Percentiles rank a stretch among this genome's conserved stretches.
Evolutionary conservation across 257 asterid species (phyloP).

Genomic region (Asclepias syriaca): DNA sequence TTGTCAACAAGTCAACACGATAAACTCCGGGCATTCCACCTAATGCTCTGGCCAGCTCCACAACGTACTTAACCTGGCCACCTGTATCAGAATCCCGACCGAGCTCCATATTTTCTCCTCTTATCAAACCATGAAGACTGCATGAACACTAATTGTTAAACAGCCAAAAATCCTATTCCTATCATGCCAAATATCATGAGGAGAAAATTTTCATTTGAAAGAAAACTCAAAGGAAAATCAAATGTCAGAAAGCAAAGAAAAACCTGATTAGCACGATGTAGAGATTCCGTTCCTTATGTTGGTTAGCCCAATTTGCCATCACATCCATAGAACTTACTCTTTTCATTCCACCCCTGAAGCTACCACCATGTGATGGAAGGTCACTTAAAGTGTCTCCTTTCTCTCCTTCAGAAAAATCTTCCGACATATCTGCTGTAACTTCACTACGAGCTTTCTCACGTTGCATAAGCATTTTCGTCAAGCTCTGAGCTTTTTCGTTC

Average conservation of each 20-base stretch:
- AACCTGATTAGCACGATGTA: slow-evolving; percentile 69
- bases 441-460: slow-evolving; percentile 68
- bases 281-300: slow-evolving; percentile 44
- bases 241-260: neutral
- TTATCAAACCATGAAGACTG: slow-evolving; percentile 73
- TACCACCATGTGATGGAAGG: slow-evolving; percentile 32
- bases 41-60: slow-evolving; percentile 75
- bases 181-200: neutral
- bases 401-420: slow-evolving; percentile 73
- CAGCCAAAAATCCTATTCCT: neutral
- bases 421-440: slow-evolving; percentile 73
- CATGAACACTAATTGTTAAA: neutral
- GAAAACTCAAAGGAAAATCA: neutral
- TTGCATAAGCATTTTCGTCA: slow-evolving; percentile 34
- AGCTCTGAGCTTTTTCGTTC: slow-evolving; percentile 56
- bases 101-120: slow-evolving; percentile 84
- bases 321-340: slow-evolving; percentile 49
- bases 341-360: slow-evolving; percentile 36
- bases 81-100: slow-evolving; percentile 79
- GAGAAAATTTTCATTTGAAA: neutral
- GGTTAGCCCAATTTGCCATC: slow-evolving; percentile 48
- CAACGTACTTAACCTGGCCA: slow-evolving; percentile 80
- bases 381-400: slow-evolving; percentile 53
- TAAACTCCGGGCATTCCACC: slow-evolving; percentile 77
- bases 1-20: slow-evolving; percentile 72